These are phyloP conservation scores for Artemisia argyi DNA, from an alignment of 129 eudicot genomes.

Conservation along the genomic window DNA sequence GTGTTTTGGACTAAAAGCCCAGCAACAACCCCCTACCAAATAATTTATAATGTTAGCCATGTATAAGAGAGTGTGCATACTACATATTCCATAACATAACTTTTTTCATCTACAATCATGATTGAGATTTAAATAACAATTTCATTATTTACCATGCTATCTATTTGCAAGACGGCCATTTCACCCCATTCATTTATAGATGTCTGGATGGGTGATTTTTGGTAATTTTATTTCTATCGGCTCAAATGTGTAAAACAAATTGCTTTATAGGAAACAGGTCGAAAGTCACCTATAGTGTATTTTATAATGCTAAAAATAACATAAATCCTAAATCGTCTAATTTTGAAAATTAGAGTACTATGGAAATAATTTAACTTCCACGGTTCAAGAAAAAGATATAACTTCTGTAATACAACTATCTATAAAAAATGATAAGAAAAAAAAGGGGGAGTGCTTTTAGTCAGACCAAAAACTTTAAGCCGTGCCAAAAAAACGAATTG, in stretches of 20 bases:
- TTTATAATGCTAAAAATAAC: too few species aligned
- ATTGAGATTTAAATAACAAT: not conserved
- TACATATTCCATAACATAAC: not conserved
- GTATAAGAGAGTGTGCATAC: too few species aligned
- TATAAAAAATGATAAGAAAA: too few species aligned
- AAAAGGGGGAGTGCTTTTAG: too few species aligned
- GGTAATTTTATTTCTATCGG: not conserved
- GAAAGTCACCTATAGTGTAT: too few species aligned
- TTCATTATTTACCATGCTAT: too few species aligned
- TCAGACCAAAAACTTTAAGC: too few species aligned
- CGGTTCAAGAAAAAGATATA: too few species aligned
- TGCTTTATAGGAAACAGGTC: not conserved
- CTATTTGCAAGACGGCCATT: too few species aligned
- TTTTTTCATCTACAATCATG: not conserved
- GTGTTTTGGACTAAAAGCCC: conserved; percentile 94
- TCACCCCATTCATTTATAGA: not conserved
- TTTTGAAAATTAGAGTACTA: not conserved
- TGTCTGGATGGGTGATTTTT: not conserved
- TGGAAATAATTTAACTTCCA: not conserved
- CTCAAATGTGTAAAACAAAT: not conserved
- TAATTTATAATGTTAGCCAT: conserved; percentile 9
- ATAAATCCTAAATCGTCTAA: not conserved
- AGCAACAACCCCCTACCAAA: conserved; percentile 87
- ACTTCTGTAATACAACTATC: too few species aligned
- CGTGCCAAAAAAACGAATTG: too few species aligned